These are phyloP conservation scores for Candida maltosa DNA, from an alignment of 805 yeast genomes.

Conservation along the genomic window DNA sequence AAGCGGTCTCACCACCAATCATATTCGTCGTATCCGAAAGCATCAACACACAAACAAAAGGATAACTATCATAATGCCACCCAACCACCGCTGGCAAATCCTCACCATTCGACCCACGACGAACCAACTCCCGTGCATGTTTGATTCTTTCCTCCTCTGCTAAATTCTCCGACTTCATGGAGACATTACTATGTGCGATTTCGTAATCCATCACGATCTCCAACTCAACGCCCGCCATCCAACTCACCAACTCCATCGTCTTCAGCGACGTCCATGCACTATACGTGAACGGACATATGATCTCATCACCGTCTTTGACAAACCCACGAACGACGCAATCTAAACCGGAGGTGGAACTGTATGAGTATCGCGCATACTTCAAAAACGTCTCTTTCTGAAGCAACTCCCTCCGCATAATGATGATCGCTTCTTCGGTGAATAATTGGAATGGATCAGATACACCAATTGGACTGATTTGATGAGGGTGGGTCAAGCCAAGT, in stretches of 20 bases:
- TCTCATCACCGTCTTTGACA: conserved; percentile 28
- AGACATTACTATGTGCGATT: conserved; percentile 50
- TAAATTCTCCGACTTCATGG: conserved; percentile 36
- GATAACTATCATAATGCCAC: conserved; percentile 65
- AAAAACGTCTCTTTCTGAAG: conserved; percentile 44
- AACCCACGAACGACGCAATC: conserved; percentile 53
- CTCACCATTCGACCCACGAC: too few species aligned
- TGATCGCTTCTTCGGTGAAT: conserved; percentile 58
- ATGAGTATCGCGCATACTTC: conserved; percentile 41
- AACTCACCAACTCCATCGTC: conserved; percentile 49
- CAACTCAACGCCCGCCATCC: conserved; percentile 59
- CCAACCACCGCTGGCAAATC: conserved; percentile 55
- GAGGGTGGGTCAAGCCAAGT: conserved; percentile 41
- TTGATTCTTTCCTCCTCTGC: conserved; percentile 26
- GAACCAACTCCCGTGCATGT: too few species aligned
- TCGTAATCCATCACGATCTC: conserved; percentile 58
- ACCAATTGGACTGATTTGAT: conserved; percentile 53
- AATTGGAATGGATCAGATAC: conserved; percentile 60
- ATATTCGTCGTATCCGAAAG: conserved; percentile 53
- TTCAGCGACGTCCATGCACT: conserved; percentile 60
- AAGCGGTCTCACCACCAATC: conserved; percentile 61
- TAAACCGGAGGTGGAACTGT: conserved; percentile 45
- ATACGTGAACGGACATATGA: conserved; percentile 48
- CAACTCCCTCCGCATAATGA: conserved; percentile 55
- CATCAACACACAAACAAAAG: conserved; percentile 65